These are phyloP conservation scores for Rhodotorula babjevae DNA, from an alignment of 768 basidiomycete genomes.

Conservation along the genomic window DNA sequence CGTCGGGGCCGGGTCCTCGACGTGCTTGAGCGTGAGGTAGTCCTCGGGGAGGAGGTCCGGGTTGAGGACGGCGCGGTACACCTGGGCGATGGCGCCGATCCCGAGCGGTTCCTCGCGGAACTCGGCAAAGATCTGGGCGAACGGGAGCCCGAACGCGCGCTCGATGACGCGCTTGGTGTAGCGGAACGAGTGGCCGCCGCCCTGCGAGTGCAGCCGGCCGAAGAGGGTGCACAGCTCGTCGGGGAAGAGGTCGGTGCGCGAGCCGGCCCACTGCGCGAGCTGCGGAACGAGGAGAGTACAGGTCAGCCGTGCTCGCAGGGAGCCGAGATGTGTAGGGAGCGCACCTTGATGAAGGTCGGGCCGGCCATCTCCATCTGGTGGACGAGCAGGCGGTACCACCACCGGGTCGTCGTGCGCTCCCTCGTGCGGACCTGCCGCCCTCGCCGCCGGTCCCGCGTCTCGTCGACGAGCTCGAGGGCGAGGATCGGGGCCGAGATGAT, in stretches of 20 bases:
- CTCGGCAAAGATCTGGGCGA: conserved; percentile 82
- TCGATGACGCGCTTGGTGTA: conserved; percentile 81
- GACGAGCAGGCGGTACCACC: conserved; percentile 94
- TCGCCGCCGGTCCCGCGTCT: conserved; percentile 49
- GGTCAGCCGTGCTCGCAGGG: neutral
- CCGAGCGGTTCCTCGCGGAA: conserved; percentile 85
- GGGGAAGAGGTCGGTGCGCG: conserved; percentile 89
- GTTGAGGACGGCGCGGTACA: conserved; percentile 81
- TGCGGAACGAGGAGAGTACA: conserved; percentile 43
- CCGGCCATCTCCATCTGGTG: conserved; percentile 88
- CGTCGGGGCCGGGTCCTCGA: conserved; percentile 26
- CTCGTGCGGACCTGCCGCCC: conserved; percentile 46
- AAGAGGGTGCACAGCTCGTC: conserved; percentile 74
- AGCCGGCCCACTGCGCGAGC: conserved; percentile 98
- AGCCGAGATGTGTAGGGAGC: conserved; percentile 31
- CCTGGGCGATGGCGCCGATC: conserved; percentile 98
- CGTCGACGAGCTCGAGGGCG: conserved; percentile 49
- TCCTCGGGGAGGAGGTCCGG: conserved; percentile 77
- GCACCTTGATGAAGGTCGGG: conserved; percentile 92
- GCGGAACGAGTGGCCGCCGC: conserved; percentile 67
- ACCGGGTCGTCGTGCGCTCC: conserved; percentile 54
- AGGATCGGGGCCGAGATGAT: conserved; percentile 79
- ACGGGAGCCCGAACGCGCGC: conserved; percentile 71
- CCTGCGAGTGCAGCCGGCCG: conserved; percentile 81
- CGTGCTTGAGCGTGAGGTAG: conserved; percentile 69